Evolutionary conservation across 2,329 filamentous ascomycete species (phyloP), one percentile per base, ranked within the genome.

Genomic region (Aspergillus quadricinctus): DNA sequence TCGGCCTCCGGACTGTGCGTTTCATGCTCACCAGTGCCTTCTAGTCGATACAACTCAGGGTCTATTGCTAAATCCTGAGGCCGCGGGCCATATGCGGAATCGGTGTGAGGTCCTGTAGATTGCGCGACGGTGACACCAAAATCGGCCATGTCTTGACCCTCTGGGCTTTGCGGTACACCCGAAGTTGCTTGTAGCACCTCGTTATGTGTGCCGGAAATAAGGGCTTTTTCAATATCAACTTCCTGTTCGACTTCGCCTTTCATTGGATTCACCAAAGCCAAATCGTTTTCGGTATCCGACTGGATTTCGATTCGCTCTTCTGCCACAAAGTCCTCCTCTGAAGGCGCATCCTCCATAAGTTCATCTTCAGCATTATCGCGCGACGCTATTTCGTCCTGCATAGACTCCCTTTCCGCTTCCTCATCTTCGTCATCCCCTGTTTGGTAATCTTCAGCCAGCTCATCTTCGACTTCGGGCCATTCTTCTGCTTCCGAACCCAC

Each of bases 101-200:
- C 37, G n/a, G 45, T 17, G 49, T 56, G 40, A 37, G 59, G 48
- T 29, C 58, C 57, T 9, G 54, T 50, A n/a, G 56, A 46, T 19
- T 57, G 55, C 25, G 61, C 58, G 4, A 51, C 51, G 10, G 60
- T 56, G 5, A 62, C 59, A 8, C 61, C 54, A 9, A 63, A 58
- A 29, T 59, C 58, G 19, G 50, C 31, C 41, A 59, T 62, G n/a
- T 64, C 58, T n/a, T 59, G 50, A n/a, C 3, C 21, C 21, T 59
- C 53, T 52, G 49, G 48, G 6, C 58, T 61, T 43, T 59, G 53
- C 14, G 49, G 19, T 28, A 45, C n/a, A 2, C 35, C 10, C 8
- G 28, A 19, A 21, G 21, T 46, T 10, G 46, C 14, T 23, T 56
- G 53, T 4, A 48, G 43, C 21, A 23, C 23, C 4, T 25, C 19